Base-by-base conservation (phyloP, 106 monocot species). In the Dactylorhiza incarnata region DNA sequence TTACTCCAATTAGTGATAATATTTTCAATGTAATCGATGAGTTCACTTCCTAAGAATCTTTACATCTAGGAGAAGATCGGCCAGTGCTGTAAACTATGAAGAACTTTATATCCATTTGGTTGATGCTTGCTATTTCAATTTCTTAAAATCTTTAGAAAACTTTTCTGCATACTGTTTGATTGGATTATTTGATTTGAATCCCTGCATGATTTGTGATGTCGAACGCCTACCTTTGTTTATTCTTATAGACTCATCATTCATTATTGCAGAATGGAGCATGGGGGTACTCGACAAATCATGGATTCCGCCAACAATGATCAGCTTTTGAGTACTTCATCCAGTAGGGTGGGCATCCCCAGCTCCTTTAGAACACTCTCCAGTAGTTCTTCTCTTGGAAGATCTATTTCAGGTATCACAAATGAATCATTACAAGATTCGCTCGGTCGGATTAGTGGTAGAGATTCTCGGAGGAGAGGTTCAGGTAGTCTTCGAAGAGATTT, bases 401-500 rank as follows among this genome's bases (percentile, higher is more conserved):
- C 77, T 22, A 61, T 20, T 11, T 46, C 61, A 19, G 46, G 2
- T 76, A 45, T 52, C n/a, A 20, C 66, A 45, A 51, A 23, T 79
- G 53, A 73, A 55, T 10, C 52, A 10, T 74, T 77, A 14, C 55
- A 72, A 12, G 52, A 59, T 62, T 90, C 89, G 48, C 58, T 80
- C 17, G 23, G 73, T 54, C 77, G 79, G 26, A 74, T 26, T 69
- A 76, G 76, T 19, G 76, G 82, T 52, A 67, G 78, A 58, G 67
- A 14, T 71, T 85, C 80, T 9, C 75, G 25, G 63, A 13, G 22
- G 20, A 78, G 81, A 69, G 77, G 71, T 29, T 88, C 91, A 14
- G 50, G 29, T 66, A 79, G 85, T 55, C 79, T 81, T 48, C 78
- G 83, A 20, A 74, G 81, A 11, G 77, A 81, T 71, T 68, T 76